Conservation (phyloP, 2,329 filamentous ascomycete genomes). For the Colletotrichum shisoi region DNA sequence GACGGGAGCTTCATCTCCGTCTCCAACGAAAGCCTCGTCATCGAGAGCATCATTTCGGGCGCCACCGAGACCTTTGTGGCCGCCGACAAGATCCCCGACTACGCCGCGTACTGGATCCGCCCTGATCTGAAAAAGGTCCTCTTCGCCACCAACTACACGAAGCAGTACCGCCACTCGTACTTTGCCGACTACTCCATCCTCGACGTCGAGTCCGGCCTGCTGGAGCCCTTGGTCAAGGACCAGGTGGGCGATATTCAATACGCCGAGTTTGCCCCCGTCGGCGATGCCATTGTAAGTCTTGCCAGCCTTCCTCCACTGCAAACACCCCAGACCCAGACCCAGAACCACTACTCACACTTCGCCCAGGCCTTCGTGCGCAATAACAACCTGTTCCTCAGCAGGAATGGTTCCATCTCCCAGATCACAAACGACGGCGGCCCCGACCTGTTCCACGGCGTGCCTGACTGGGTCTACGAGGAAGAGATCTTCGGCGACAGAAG, state of each 20-base stretch:
- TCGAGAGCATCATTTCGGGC: conserved; percentile 68
- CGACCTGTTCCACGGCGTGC: conserved; percentile 69
- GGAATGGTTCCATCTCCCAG: conserved; percentile 61
- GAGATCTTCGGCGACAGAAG: conserved; percentile 73
- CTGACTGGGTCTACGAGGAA: conserved; percentile 86
- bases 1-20: conserved; percentile 70
- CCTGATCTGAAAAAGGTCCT: conserved; percentile 66
- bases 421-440: conserved; percentile 68
- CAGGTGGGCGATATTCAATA: conserved; percentile 73
- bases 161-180: conserved; percentile 73
- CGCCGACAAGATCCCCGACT: conserved; percentile 64
- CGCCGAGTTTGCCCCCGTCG: conserved; percentile 66
- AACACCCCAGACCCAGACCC: no score
- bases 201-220: conserved; percentile 64
- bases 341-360: background rate
- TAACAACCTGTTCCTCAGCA: conserved; percentile 70
- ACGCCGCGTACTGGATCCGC: conserved; percentile 68
- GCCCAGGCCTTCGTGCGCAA: conserved; percentile 67
- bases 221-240: conserved; percentile 63
- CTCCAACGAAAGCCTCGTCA: conserved; percentile 61
- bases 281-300: conserved; percentile 57
- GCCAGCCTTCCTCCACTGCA: no score
- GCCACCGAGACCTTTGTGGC: conserved; percentile 65
- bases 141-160: conserved; percentile 71
- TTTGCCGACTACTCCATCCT: conserved; percentile 72